Conservation (phyloP, 495 filamentous ascomycete genomes). For the Monascus purpureus region DNA sequence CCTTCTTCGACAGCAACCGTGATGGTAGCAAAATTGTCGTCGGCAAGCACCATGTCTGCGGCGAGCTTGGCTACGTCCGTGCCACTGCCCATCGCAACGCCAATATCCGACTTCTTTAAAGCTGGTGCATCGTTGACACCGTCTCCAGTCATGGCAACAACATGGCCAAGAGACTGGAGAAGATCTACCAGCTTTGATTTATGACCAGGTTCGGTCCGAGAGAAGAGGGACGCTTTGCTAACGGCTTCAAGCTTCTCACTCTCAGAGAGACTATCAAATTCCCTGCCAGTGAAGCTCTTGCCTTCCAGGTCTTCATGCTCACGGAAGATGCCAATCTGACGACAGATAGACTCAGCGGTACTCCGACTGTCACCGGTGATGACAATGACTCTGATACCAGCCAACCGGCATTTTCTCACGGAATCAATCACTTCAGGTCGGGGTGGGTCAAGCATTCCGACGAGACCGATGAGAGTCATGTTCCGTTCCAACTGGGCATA, state of each 20-base stretch:
- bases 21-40: slow-evolving; percentile 98
- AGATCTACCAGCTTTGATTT: slow-evolving; percentile 95
- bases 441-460: slow-evolving; percentile 95
- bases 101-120: slow-evolving; percentile 97
- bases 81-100: slow-evolving; percentile 96
- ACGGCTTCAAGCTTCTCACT: slow-evolving; percentile 69
- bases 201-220: slow-evolving; percentile 89
- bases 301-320: slow-evolving; percentile 67
- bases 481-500: slow-evolving; percentile 81
- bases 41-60: slow-evolving; percentile 96
- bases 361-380: slow-evolving; percentile 97
- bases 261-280: slow-evolving; percentile 79
- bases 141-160: slow-evolving; percentile 99
- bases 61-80: slow-evolving; percentile 96
- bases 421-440: slow-evolving; percentile 82
- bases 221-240: slow-evolving; percentile 81
- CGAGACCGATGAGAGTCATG: slow-evolving; percentile 85
- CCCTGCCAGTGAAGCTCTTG: slow-evolving; percentile 89
- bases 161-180: slow-evolving; percentile 81
- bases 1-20: slow-evolving; percentile 93
- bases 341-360: slow-evolving; percentile 95
- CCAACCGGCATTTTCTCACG: slow-evolving; percentile 77
- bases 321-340: slow-evolving; percentile 89
- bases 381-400: slow-evolving; percentile 93
- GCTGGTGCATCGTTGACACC: slow-evolving; percentile 98